A percentile compares a stretch with the other conserved stretches of the same genome.
Conservation (phyloP, 2,329 filamentous ascomycete species). For the Colletotrichum aenigma region DNA sequence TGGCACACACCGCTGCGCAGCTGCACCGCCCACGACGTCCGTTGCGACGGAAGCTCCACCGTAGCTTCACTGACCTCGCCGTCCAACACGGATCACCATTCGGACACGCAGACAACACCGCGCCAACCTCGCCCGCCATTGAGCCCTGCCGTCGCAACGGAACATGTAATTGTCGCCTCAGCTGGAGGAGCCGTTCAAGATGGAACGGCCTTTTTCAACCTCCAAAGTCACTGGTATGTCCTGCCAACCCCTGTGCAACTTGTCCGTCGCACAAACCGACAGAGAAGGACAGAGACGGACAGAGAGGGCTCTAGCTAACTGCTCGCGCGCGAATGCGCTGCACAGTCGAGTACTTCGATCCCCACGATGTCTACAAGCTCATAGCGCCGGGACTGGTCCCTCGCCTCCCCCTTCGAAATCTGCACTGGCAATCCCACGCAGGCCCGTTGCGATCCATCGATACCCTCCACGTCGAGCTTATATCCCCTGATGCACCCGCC, state of each 20-base stretch:
- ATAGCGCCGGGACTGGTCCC: slow-evolving; percentile 78
- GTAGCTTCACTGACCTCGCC: not conserved
- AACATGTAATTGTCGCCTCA: slow-evolving; percentile 10
- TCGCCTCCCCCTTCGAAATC: slow-evolving; percentile 84
- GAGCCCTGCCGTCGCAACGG: not conserved
- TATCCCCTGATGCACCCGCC: slow-evolving; percentile 59
- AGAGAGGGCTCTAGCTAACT: not conserved
- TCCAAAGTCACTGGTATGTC: slow-evolving; percentile 76
- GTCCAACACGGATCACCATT: not conserved
- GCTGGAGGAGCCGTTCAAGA: slow-evolving; percentile 42
- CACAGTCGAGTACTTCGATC: slow-evolving; percentile 94
- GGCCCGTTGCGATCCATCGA: slow-evolving; percentile 92
- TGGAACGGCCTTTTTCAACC: slow-evolving; percentile 72
- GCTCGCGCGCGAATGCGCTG: not conserved
- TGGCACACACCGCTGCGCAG: not conserved
- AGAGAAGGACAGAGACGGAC: not conserved
- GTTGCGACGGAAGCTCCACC: not conserved
- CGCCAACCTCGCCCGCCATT: not conserved
- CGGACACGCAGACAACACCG: not conserved
- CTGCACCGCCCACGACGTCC: not conserved
- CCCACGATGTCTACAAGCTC: slow-evolving; percentile 84
- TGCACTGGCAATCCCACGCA: slow-evolving; percentile 96
- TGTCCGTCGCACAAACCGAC: not conserved
- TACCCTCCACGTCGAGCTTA: slow-evolving; percentile 86
- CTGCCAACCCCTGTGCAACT: not conserved